Base-by-base conservation (phyloP, 257 asterid species). In the Verbascum thapsus region DNA sequence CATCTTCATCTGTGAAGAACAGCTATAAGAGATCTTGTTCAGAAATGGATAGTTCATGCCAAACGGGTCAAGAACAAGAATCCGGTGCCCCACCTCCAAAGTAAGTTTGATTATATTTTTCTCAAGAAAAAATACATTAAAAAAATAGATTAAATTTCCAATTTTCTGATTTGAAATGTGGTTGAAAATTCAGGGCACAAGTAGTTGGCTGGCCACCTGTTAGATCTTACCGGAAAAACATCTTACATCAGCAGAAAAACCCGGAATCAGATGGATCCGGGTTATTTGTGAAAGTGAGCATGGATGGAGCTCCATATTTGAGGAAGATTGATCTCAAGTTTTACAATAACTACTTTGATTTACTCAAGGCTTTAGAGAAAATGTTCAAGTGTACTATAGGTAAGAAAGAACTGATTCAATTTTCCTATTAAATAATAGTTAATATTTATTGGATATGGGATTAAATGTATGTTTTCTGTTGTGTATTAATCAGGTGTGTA, bases 201-300 rank as follows among this genome's bases (percentile, higher is more conserved):
- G 90, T 78, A 3, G 85, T 87, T 7, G 97, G 97, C 0, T 89
- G 99, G 99, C 99, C 99, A n/a, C 99, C 99, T 58, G 97, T 92
- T 41, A 18, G 94, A 47, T 80, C 88, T 1, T 87, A 77, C 89
- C 70, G 95, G 74, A 92, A 85, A 62, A 89, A 86, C 37, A 77
- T 73, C 0, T 8, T 85, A 11, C 80, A 77, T 54, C 81, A 80
- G 60, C 71, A 55, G 47, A 74, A 76, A 67, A 76, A 82, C 32
- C 1, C 76, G 10, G 92, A 78, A 17, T 39, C 82, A 4, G 96
- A 90, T 6, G 81, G 69, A 0, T 61, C 81, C 6, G 97, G 86
- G 53, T 79, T 83, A 79, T 92, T 75, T 39, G 87, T 92, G 61
- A 92, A 92, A 66, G 99, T 92, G 73, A 87, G 99, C 77, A 86